phyloP scores from a whole-genome alignment of 2,329 filamentous ascomycete species.

The Metarhizium robertsii region DNA sequence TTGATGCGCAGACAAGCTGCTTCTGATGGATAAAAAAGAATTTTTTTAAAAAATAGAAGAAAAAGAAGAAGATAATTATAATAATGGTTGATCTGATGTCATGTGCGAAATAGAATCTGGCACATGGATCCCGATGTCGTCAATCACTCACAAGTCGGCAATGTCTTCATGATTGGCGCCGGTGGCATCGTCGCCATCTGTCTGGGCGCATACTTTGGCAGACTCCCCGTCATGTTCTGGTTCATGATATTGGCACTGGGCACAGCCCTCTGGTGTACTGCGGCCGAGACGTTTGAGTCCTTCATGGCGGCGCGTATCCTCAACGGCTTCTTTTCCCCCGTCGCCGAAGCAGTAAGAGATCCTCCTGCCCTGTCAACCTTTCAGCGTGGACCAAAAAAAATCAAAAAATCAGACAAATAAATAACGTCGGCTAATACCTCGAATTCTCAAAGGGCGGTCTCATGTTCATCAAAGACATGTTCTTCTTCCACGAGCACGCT shows the following conservation, averaged over 20 bases:
- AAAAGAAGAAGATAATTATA: too few species aligned
- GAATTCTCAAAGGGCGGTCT: constrained; percentile 31
- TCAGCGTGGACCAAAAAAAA: not conserved
- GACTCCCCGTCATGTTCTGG: constrained; percentile 28
- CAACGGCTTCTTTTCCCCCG: constrained; percentile 35
- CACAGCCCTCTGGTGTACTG: constrained; percentile 30
- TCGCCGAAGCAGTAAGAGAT: constrained; percentile 6
- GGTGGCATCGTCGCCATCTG: not conserved
- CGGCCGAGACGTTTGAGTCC: constrained; percentile 29
- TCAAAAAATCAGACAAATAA: too few species aligned
- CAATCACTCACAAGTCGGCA: not conserved
- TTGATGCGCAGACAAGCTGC: not conserved
- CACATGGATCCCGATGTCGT: not conserved
- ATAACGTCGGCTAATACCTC: not conserved
- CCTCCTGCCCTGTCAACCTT: not conserved
- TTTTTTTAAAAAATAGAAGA: not conserved
- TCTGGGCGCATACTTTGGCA: constrained; percentile 16
- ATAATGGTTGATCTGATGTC: not conserved
- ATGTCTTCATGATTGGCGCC: not conserved
- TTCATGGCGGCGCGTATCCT: constrained; percentile 29
- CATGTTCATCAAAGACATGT: constrained; percentile 47
- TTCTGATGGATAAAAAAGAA: not conserved
- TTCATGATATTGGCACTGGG: constrained; percentile 26
- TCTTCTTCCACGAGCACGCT: constrained; percentile 49
- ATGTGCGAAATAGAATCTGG: not conserved